phyloP scores from a whole-genome alignment of 805 yeast genomes.

The Barnettozyma pratensis region DNA sequence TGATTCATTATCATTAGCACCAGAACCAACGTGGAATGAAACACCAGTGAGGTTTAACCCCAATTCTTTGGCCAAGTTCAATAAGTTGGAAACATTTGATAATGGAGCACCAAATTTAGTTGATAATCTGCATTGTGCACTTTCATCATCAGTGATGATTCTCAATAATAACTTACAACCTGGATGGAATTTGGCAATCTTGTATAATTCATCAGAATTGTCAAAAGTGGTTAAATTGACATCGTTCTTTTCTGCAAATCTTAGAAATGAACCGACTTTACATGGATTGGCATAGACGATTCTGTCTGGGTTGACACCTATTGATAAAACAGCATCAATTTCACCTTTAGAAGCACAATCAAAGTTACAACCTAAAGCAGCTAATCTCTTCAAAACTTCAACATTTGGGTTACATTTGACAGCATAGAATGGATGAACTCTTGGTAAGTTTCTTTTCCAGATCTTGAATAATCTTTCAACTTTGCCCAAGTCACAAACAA shows the following conservation, averaged over 20 bases:
- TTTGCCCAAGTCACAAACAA: conserved; percentile 79
- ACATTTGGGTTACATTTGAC: conserved; percentile 87
- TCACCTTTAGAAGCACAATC: conserved; percentile 93
- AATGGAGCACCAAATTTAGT: conserved; percentile 85
- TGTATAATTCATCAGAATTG: conserved; percentile 77
- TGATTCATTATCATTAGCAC: conserved; percentile 69
- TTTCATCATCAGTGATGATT: conserved; percentile 83
- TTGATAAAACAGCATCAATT: conserved; percentile 56
- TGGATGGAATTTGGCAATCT: conserved; percentile 65
- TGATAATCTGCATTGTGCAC: conserved; percentile 80
- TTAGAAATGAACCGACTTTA: conserved; percentile 76
- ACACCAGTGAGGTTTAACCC: conserved; percentile 73
- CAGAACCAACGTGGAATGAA: conserved; percentile 95
- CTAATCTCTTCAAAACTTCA: conserved; percentile 52
- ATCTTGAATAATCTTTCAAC: conserved; percentile 53
- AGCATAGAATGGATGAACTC: conserved; percentile 85
- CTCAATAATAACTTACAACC: conserved; percentile 67
- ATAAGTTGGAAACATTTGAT: conserved; percentile 44
- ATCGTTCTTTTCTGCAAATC: conserved; percentile 54
- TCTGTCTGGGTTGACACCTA: conserved; percentile 60
- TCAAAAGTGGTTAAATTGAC: conserved; percentile 84
- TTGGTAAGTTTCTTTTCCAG: conserved; percentile 66
- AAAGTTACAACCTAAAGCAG: conserved; percentile 64
- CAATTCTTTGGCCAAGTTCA: conserved; percentile 56
- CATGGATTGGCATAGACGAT: conserved; percentile 94